Base-by-base conservation (phyloP, 2,329 filamentous ascomycete genomes). In the Colletotrichum spaethianum region DNA sequence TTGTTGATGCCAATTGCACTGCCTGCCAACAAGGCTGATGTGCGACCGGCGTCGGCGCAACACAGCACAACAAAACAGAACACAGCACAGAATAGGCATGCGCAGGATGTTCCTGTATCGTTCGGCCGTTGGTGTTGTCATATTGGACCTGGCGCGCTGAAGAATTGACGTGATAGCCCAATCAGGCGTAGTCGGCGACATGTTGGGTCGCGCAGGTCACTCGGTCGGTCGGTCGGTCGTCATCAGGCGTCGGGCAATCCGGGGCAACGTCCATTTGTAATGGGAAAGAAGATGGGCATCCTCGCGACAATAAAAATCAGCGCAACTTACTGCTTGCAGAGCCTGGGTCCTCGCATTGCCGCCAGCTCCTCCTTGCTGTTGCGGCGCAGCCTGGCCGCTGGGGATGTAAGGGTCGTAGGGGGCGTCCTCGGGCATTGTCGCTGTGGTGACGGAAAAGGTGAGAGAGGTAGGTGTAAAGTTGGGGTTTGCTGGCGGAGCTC, bases 381-480 rank as follows among this genome's bases (percentile, higher is more conserved):
- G 77, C 71, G 83, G 82, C 71, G 78, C 79, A 74, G 84, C 82
- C 83, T 88, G 87, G 83, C 91, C 91, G 81, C 89, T 90, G 80
- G 94, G 94, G 83, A 96, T 95, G 86, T 96, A 97, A 75, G 94
- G 94, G 85, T 97, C 94, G 84, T 97, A 97, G 77, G 94, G 94
- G 80, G 88, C 84, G 71, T 89, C 86, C 79, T 84, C 84, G 77
- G 88, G 83, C 88, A 90, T 90, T 78, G 73, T 85, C 78, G 74
- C 74, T 73, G 76, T 72, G 65, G 68, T 74, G 68, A 74, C 56
- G 71, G 40, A 63, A 42, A 62, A 48, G 50, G 64, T 31, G 53
- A 44, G 38, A 31, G 33, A 4, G 28, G 46, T 33, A 38, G 40
- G 26, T 61, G 67, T 50, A 20, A 18, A 33, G 44, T n/a, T 52